Base-by-base conservation (phyloP, 1,139 yeast genomes). In the Zygosaccharomyces sapae region DNA sequence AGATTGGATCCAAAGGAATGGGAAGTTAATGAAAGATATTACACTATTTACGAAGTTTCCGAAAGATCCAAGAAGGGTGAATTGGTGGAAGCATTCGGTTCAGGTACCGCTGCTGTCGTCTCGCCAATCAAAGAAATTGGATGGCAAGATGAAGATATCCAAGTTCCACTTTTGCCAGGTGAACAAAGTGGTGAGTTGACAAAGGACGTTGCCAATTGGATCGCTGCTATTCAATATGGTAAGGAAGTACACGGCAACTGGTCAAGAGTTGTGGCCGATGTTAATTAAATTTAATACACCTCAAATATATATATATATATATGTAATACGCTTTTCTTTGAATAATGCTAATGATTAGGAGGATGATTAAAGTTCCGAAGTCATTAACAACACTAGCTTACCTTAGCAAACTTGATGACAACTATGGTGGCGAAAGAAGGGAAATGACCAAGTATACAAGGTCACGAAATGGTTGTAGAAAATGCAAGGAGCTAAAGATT, bases 31-130 rank as follows among this genome's bases (percentile, higher is more conserved):
- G 97, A 92, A 73, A 83, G 97, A 70, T 78, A 79, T 69, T 85
- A 75, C 71, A 79, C 94, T 55, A 89, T 92, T 57, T 65, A 69
- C 54, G 97, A 92, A 71, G 86, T 92, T 48, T 77, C 76, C 47
- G 89, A 86, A 59, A 80, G 80, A 61, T 84, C 96, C 42, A 72
- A 70, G 36, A 80, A 81, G 67, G 96, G 96, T 49, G 84, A 86
- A 66, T 77, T 92, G 62, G 78, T 89, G 6, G 97, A 92, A 73
- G 96, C 96, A 10, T 92, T 92, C 63, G 97, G 98, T 58, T 76
- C 96, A 16, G 97, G 98, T 61, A 92, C 97, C 47, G 97, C 98
- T 47, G 97, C 97, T 35, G 81, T 90, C 65, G 97, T 92, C 41
- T 82, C 96, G 34, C 97, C 97, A 57, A 88, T 92, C 63, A 80